These are phyloP conservation scores for Viola pubescens DNA, from an alignment of 441 rosid species.

Conservation along the genomic window DNA sequence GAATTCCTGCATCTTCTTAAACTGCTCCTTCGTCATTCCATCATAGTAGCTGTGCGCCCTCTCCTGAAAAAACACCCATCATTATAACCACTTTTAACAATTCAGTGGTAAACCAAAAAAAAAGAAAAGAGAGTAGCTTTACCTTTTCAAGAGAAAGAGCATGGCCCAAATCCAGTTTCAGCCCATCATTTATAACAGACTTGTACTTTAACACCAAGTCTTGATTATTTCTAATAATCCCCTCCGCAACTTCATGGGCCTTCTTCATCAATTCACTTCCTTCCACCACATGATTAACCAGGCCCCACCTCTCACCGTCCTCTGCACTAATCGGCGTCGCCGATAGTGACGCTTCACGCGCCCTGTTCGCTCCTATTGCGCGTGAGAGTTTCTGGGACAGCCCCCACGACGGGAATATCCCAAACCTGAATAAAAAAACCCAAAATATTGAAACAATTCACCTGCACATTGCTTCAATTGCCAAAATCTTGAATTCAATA, in stretches of 20 bases:
- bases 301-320: slow-evolving; percentile 76
- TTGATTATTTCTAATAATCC: slow-evolving; percentile 59
- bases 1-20: slow-evolving; percentile 91
- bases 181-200: slow-evolving; percentile 70
- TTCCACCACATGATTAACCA: slow-evolving; percentile 78
- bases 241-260: slow-evolving; percentile 56
- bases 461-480: not conserved
- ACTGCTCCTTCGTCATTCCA: slow-evolving; percentile 83
- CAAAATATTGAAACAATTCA: not conserved
- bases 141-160: slow-evolving; percentile 85
- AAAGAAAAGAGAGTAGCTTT: not conserved
- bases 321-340: slow-evolving; percentile 66
- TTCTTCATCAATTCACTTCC: slow-evolving; percentile 47
- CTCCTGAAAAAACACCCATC: slow-evolving; percentile 37
- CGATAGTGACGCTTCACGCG: slow-evolving; percentile 68
- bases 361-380: slow-evolving; percentile 67
- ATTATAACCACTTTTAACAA: not conserved
- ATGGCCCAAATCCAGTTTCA: slow-evolving; percentile 56
- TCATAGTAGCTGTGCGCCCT: slow-evolving; percentile 65
- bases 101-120: not conserved
- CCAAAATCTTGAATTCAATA: not conserved
- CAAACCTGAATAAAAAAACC: slow-evolving; percentile 33
- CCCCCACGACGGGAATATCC: slow-evolving; percentile 93
- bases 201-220: slow-evolving; percentile 71
- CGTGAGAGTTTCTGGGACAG: slow-evolving; percentile 85